Evolutionary conservation across 225 moss, liverwort and hornwort species (phyloP), one percentile per base, ranked within the genome.

Genomic region (Thuidium tamariscinum): DNA sequence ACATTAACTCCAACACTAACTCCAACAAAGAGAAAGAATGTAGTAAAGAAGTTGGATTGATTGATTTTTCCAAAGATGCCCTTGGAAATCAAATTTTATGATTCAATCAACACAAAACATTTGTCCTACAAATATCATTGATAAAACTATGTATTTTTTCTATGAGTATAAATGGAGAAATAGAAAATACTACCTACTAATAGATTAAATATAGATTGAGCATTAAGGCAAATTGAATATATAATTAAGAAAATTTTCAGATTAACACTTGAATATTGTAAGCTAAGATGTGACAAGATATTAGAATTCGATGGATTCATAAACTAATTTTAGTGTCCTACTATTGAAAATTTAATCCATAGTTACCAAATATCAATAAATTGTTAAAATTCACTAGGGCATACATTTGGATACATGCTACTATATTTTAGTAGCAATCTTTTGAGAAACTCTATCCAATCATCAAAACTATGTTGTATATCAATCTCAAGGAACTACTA

Each of bases 171-270:
- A 68, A 13, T 25, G 2, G 4, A 69, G 13, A 37, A 67, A 41
- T n/a, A n/a, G n/a, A n/a, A n/a, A n/a, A n/a, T n/a, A 0, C 2
- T 25, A 41, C 8, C 8, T 0, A 0, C 2, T 25, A 25, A 41
- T 25, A 25, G 14, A 14, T 69, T 4, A 26, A 41, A 39, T 14
- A 14, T 25, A 14, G 15, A 14, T 69, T 7, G 20, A 67, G 22
- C 22, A 67, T 22, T 4, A 21, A 39, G 7, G 7, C 12, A 69
- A 39, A 23, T 69, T 39, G 3, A 41, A 25, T 39, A 69, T 7
- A 11, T 67, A 25, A 39, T 13, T 7, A n/a, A 4, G 8, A 2
- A 34, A 70, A 70, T 14, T 4, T 14, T 2, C 27, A 26, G 0
- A 26, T 15, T 41, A 5, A 27, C 16, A 8, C 5, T 70, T 42